A percentile compares a stretch with the other conserved stretches of the same genome.
Evolutionary conservation across 139 green algal genomes (phyloP).

Genomic region (Desmodesmus armatus): DNA sequence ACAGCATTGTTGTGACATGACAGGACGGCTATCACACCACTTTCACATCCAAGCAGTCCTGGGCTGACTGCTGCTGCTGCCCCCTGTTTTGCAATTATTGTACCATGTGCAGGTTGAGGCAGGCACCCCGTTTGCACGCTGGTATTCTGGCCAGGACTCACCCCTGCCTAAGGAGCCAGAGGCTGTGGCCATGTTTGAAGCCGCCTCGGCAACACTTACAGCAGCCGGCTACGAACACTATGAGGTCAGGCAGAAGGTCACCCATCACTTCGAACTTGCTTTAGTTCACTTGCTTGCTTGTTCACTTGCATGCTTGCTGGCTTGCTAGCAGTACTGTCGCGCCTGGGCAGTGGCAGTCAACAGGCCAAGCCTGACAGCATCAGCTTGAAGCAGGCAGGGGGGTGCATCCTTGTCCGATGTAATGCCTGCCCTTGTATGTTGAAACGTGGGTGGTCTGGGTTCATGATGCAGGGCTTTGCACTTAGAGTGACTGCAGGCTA

Average conservation of each 20-base stretch:
- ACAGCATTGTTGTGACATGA: too few species aligned
- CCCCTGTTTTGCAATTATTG: background rate
- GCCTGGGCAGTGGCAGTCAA: background rate
- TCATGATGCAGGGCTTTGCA: too few species aligned
- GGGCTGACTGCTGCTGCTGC: background rate
- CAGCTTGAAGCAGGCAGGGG: background rate
- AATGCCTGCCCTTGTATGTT: too few species aligned
- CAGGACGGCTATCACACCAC: too few species aligned
- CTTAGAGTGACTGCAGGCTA: too few species aligned
- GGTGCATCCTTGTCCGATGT: too few species aligned
- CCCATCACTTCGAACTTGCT: background rate
- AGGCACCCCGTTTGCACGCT: slow-evolving; percentile 89
- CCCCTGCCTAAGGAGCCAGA: slow-evolving; percentile 76
- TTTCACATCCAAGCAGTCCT: too few species aligned
- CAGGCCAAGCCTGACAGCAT: background rate
- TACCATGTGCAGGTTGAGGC: slow-evolving; percentile 82
- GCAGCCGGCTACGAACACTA: slow-evolving; percentile 94
- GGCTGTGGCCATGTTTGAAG: slow-evolving; percentile 84
- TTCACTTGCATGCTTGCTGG: too few species aligned
- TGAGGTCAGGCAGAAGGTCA: slow-evolving; percentile 70
- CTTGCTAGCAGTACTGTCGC: background rate
- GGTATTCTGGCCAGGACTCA: slow-evolving; percentile 69
- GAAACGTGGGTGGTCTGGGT: too few species aligned
- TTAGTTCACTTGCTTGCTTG: too few species aligned
- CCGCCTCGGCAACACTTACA: slow-evolving; percentile 68